Percentiles rank a stretch among this genome's conserved stretches.
These are phyloP conservation scores for Calonectria montana DNA, from an alignment of 2,329 filamentous ascomycete genomes.

Conservation along the genomic window DNA sequence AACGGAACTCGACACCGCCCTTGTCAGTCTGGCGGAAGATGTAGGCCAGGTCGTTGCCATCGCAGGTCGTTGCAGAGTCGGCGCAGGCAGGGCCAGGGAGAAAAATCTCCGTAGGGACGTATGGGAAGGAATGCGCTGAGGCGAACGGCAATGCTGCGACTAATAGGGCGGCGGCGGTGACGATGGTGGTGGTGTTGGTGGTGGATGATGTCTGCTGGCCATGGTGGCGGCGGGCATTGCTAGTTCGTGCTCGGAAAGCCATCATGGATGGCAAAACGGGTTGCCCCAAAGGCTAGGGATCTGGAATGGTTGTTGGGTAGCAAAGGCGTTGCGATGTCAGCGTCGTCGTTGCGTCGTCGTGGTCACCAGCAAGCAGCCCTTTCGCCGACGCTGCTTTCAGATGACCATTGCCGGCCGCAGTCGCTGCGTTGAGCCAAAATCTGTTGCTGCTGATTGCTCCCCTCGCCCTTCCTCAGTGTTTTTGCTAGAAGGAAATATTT, in stretches of 20 bases:
- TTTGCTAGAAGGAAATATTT: neutral
- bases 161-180: conserved; percentile 20
- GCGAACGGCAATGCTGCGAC: conserved; percentile 28
- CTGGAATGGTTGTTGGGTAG: neutral
- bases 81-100: conserved; percentile 57
- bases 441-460: neutral
- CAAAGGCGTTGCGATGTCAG: neutral
- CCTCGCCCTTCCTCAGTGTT: neutral
- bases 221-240: conserved; percentile 11
- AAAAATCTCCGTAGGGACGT: conserved; percentile 81
- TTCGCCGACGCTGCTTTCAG: conserved; percentile 26
- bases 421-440: neutral
- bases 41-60: conserved; percentile 68
- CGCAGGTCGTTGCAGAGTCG: conserved; percentile 52
- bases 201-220: conserved; percentile 13
- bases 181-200: conserved; percentile 10
- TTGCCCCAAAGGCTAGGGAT: neutral
- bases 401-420: conserved; percentile 21
- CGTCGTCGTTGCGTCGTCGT: conserved; percentile 10
- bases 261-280: neutral
- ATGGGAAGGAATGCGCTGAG: conserved; percentile 70
- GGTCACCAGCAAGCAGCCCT: conserved; percentile 17
- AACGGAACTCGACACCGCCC: conserved; percentile 64
- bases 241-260: neutral
- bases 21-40: conserved; percentile 70